A percentile compares a stretch with the other conserved stretches of the same genome.
phyloP scores from a whole-genome alignment of 768 basidiomycete genomes.

The Leccinum sublutescens region DNA sequence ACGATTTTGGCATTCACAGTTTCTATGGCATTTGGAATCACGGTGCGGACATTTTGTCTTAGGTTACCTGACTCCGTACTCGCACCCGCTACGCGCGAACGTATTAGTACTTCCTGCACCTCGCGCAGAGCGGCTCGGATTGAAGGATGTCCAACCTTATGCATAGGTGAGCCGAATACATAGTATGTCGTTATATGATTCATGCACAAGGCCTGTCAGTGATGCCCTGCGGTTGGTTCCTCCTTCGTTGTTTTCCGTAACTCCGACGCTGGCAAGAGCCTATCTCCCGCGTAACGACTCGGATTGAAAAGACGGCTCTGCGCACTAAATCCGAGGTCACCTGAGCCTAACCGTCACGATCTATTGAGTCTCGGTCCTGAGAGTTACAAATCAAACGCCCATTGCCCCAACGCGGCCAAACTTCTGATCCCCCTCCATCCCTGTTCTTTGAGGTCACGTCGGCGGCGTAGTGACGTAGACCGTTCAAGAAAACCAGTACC shows the following conservation, averaged over 20 bases:
- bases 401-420: not conserved
- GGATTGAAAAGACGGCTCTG: not conserved
- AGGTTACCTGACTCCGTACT: no score
- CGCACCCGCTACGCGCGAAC: no score
- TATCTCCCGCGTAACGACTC: not conserved
- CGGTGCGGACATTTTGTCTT: no score
- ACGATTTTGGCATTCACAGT: no score
- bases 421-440: constrained; percentile 1
- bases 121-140: no score
- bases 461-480: not conserved
- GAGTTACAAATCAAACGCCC: not conserved
- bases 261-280: not conserved
- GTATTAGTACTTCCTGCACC: no score
- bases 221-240: no score
- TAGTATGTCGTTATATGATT: no score
- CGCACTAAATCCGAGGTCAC: not conserved
- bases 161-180: no score
- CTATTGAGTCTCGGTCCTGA: not conserved
- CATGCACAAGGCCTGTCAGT: no score
- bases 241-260: not conserved
- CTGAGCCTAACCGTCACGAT: not conserved
- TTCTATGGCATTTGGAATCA: no score
- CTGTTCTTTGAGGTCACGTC: not conserved
- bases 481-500: not conserved
- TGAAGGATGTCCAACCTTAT: no score